Evolutionary conservation across 805 yeast genomes (phyloP), one percentile per base, ranked within the genome.

Genomic region (Saccharomycopsis javanensis): DNA sequence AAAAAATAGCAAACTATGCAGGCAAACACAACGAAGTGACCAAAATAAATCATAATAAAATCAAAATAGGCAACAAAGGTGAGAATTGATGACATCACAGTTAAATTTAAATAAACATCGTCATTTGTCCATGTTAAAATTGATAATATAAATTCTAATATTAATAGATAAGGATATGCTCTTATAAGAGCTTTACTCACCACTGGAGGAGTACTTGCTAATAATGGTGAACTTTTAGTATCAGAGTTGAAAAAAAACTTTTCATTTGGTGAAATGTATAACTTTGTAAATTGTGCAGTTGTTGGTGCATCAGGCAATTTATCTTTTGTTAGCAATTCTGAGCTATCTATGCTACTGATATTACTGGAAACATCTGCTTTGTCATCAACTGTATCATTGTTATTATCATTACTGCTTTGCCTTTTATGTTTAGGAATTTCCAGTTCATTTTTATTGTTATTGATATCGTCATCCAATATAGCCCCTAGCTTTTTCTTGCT

Each of bases 121-220:
- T 86, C 91, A 61, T 83, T 83, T 2, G 97, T 87, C 99, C 99
- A 92, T 0, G 98, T 91, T 37, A 88, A 69, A 42, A 90, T 75
- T 48, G 88, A 83, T 56, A 90, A 74, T 1, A 80, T 61, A 62
- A 83, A 81, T 68, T 91, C 89, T 8, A 83, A 80, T 1, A 86
- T 79, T 42, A 87, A 76, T 48, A 92, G 74, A 67, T 88, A 88
- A 1, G 98, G 98, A 68, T 92, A 91, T 8, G 96, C 81, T 60
- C 82, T 78, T 42, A 90, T 80, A 54, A 92, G 75, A 2, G 94
- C 88, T 64, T 88, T 86, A 31, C 96, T 84, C 13, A 92, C 88
- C 0, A 90, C 81, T 1, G 97, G 94, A 2, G 98, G 98, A 0
- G 99, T 94, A 1, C 89, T 82, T 1, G 89, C 81, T 38, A 89